Conservation (phyloP, 768 basidiomycete species). For the Boletus vinaceobasis region DNA sequence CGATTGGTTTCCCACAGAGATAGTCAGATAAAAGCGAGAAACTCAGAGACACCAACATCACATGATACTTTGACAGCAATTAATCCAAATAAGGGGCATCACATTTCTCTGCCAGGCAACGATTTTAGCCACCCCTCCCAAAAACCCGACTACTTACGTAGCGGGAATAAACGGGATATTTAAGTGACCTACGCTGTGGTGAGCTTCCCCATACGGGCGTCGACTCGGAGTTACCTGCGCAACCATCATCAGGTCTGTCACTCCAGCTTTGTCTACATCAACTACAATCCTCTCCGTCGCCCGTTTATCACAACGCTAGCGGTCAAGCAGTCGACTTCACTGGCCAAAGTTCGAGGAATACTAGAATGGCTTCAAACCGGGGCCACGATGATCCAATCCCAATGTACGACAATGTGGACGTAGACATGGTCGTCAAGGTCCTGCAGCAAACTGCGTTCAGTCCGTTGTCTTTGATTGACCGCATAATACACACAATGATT, state of each 20-base stretch:
- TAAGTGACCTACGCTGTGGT: too few species aligned
- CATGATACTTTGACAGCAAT: too few species aligned
- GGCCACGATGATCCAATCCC: conserved; percentile 39
- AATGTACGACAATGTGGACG: conserved; percentile 67
- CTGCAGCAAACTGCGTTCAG: conserved; percentile 77
- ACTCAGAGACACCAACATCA: too few species aligned
- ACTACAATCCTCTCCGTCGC: background rate
- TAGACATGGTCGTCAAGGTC: conserved; percentile 79
- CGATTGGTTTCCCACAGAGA: too few species aligned
- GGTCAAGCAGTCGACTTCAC: background rate
- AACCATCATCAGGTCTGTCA: background rate
- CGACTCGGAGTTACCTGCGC: too few species aligned
- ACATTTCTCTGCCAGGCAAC: too few species aligned
- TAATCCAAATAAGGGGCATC: too few species aligned
- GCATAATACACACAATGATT: background rate
- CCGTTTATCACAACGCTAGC: background rate
- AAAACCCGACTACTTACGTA: too few species aligned
- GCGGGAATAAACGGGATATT: too few species aligned
- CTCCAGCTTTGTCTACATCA: background rate
- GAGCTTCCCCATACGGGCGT: too few species aligned
- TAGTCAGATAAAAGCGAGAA: too few species aligned
- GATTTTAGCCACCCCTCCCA: too few species aligned
- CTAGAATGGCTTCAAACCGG: conserved; percentile 16
- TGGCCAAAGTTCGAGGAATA: background rate
- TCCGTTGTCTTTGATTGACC: conserved; percentile 34